Conservation (phyloP, 345 rosid genomes). For the Arabis alpina region DNA sequence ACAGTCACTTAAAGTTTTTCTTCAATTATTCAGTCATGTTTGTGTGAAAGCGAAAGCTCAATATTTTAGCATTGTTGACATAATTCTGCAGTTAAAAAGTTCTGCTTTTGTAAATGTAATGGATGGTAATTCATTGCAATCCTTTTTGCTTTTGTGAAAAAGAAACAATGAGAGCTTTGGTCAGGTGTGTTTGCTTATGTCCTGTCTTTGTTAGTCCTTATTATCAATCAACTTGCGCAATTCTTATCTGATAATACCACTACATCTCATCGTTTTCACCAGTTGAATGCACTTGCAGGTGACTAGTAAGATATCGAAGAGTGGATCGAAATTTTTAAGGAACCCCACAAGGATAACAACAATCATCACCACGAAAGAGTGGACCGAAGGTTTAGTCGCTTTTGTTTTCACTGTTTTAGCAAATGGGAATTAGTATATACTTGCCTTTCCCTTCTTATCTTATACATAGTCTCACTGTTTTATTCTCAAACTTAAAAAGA, state of each 20-base stretch:
- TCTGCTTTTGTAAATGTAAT: background rate
- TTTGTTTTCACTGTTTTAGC: conserved; percentile 33
- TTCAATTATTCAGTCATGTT: conserved; percentile 32
- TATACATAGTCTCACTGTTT: conserved; percentile 39
- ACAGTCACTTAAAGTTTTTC: conserved; percentile 32
- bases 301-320: conserved; percentile 28
- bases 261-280: conserved; percentile 35
- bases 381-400: conserved; percentile 44
- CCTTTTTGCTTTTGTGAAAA: conserved; percentile 16
- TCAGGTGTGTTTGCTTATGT: conserved; percentile 41
- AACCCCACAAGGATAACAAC: conserved; percentile 44
- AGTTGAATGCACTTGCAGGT: conserved; percentile 44
- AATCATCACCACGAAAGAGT: conserved; percentile 42
- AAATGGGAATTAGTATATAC: conserved; percentile 43
- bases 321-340: conserved; percentile 38
- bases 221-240: conserved; percentile 19
- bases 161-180: conserved; percentile 25
- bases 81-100: conserved; percentile 30
- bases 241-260: conserved; percentile 20
- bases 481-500: conserved; percentile 37
- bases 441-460: conserved; percentile 26
- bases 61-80: conserved; percentile 34
- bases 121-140: conserved; percentile 17
- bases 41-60: conserved; percentile 32
- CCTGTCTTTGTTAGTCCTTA: conserved; percentile 36